Percentiles rank a stretch among this genome's conserved stretches.
Evolutionary conservation across 768 basidiomycete species (phyloP).

Genomic region (Phanerochaete carnosa): DNA sequence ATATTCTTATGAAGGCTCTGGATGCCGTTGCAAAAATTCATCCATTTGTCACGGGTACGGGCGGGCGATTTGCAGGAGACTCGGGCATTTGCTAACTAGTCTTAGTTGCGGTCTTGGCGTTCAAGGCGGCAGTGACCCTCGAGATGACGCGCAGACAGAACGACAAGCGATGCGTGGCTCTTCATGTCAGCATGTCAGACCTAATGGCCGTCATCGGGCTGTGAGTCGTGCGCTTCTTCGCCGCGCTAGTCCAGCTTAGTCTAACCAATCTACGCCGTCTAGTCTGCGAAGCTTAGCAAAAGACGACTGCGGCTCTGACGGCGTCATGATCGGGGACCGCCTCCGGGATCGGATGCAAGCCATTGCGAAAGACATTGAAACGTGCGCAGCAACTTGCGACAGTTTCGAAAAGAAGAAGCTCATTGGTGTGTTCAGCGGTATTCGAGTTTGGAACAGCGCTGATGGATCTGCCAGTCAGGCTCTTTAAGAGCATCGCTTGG

Average conservation of each 20-base stretch:
- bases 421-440: neutral
- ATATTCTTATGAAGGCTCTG: slow-evolving; percentile 4
- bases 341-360: neutral
- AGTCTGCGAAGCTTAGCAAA: neutral
- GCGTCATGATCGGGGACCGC: neutral
- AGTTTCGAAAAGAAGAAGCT: slow-evolving; percentile 8
- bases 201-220: slow-evolving; percentile 4
- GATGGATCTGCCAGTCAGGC: slow-evolving; percentile 5
- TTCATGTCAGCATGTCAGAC: slow-evolving; percentile 9
- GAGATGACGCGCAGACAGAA: slow-evolving; percentile 7
- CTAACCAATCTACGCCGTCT: no score
- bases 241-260: neutral
- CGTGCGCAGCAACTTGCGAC: slow-evolving; percentile 7
- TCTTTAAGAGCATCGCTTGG: slow-evolving; percentile 14
- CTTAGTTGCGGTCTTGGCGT: slow-evolving; percentile 7
- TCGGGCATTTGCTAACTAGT: neutral
- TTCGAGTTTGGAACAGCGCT: neutral
- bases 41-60: slow-evolving; percentile 5
- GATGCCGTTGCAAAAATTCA: slow-evolving; percentile 11
- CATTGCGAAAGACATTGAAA: slow-evolving; percentile 6
- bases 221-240: neutral
- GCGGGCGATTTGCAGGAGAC: neutral
- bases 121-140: slow-evolving; percentile 4
- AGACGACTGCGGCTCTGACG: slow-evolving; percentile 1
- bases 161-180: slow-evolving; percentile 4